phyloP scores from a whole-genome alignment of 768 basidiomycete genomes.

The Tricholoma bakamatsutake region DNA sequence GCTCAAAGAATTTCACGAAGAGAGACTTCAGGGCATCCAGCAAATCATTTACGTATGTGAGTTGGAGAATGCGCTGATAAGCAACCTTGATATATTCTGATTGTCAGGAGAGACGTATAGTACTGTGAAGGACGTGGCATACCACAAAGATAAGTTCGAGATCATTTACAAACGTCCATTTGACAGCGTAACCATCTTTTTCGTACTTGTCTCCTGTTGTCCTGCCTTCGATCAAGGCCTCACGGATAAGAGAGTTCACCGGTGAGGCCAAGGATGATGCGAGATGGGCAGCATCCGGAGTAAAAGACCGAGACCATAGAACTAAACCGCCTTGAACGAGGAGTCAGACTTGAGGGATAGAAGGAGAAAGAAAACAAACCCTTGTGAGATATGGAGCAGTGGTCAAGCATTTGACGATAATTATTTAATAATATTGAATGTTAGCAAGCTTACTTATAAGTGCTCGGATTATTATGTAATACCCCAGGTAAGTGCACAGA shows the following conservation, averaged over 20 bases:
- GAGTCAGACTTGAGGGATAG: neutral
- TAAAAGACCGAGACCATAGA: slow-evolving; percentile 93
- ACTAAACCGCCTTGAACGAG: slow-evolving; percentile 72
- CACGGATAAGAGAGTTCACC: slow-evolving; percentile 82
- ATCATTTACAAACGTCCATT: slow-evolving; percentile 94
- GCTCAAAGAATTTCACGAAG: slow-evolving; percentile 84
- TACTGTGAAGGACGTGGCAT: slow-evolving; percentile 23
- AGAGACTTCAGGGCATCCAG: slow-evolving; percentile 73
- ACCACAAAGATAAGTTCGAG: slow-evolving; percentile 97
- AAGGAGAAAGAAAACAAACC: slow-evolving; percentile 34
- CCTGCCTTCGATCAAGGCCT: slow-evolving; percentile 88
- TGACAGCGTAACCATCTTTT: slow-evolving; percentile 90
- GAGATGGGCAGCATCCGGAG: slow-evolving; percentile 71
- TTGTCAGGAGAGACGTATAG: slow-evolving; percentile 5
- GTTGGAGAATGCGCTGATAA: slow-evolving; percentile 92
- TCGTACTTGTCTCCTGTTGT: slow-evolving; percentile 81
- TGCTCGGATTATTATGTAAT: too few species aligned
- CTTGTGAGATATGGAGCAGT: slow-evolving; percentile 93
- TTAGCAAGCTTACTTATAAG: too few species aligned
- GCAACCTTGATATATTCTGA: slow-evolving; percentile 56
- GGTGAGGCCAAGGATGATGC: slow-evolving; percentile 72
- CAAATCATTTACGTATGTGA: slow-evolving; percentile 90
- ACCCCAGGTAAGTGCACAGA: too few species aligned
- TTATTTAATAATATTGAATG: too few species aligned
- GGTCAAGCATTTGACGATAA: slow-evolving; percentile 69